These are phyloP conservation scores for Paraglomus brasilianum DNA, from an alignment of 192 early-diverging fungal genomes.

Conservation along the genomic window DNA sequence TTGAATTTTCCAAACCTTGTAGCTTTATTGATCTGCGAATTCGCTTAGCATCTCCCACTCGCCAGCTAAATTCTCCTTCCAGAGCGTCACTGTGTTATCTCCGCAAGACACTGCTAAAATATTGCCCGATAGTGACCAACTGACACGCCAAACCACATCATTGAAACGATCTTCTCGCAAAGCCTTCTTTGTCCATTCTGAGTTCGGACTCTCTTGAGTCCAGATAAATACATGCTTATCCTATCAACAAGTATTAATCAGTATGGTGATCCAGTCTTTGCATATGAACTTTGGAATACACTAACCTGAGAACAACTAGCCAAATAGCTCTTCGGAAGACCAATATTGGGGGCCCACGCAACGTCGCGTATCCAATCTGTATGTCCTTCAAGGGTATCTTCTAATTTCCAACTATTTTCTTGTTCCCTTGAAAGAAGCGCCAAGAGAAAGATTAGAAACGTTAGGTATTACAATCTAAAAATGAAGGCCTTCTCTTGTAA, in stretches of 20 bases:
- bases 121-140: conserved; percentile 95
- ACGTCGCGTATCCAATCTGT: conserved; percentile 98
- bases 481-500: background rate
- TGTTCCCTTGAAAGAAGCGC: conserved; percentile 57
- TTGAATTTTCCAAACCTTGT: too few relatives aligned
- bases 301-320: conserved; percentile 88
- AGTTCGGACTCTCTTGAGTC: conserved; percentile 74
- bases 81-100: conserved; percentile 95
- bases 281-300: background rate
- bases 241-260: conserved; percentile 36
- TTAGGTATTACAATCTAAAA: conserved; percentile 27
- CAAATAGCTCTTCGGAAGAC: conserved; percentile 83
- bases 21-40: conserved; percentile 49
- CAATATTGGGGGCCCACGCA: conserved; percentile 94
- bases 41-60: conserved; percentile 88
- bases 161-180: conserved; percentile 78
- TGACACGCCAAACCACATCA: conserved; percentile 98
- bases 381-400: conserved; percentile 82
- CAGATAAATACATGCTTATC: conserved; percentile 96
- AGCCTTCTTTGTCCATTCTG: conserved; percentile 73
- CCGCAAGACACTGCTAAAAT: conserved; percentile 95
- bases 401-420: conserved; percentile 76
- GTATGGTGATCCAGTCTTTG: background rate
- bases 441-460: background rate
- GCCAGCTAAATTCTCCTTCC: conserved; percentile 93